These are phyloP conservation scores for Ceratocystis alfenasii DNA, from an alignment of 2,329 filamentous ascomycete genomes.

Conservation along the genomic window DNA sequence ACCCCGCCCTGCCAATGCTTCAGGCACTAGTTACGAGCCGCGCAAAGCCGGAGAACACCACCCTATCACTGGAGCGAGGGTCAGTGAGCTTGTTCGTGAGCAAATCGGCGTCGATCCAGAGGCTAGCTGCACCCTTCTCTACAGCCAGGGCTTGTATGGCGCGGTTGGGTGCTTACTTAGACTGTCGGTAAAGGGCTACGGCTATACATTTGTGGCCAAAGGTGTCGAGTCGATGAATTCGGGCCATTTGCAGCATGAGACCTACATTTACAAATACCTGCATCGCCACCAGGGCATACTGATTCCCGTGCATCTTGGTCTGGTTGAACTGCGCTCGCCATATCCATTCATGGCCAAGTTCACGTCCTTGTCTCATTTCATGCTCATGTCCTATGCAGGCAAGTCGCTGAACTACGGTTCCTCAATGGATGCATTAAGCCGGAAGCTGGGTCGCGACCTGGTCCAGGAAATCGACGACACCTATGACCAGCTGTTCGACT, in stretches of 20 bases:
- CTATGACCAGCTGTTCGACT: not conserved
- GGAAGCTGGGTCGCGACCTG: not conserved
- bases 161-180: not conserved
- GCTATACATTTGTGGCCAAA: not conserved
- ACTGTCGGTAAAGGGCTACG: not conserved
- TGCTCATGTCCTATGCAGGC: slow-evolving; percentile 28
- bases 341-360: not conserved
- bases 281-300: not conserved
- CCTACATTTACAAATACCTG: not conserved
- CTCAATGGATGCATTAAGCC: not conserved
- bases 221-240: not conserved
- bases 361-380: not conserved
- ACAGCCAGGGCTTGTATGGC: not conserved
- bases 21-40: not conserved
- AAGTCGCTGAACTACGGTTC: not conserved
- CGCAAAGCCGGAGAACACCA: not conserved
- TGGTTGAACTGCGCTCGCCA: not conserved
- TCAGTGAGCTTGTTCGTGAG: not conserved
- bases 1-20: not conserved
- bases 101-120: not conserved
- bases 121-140: not conserved
- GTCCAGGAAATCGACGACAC: not conserved
- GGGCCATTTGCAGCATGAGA: not conserved
- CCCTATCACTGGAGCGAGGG: not conserved
- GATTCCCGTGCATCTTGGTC: not conserved